These are phyloP conservation scores for Porphyrellus cyaneotinctus DNA, from an alignment of 768 basidiomycete genomes.

Conservation along the genomic window DNA sequence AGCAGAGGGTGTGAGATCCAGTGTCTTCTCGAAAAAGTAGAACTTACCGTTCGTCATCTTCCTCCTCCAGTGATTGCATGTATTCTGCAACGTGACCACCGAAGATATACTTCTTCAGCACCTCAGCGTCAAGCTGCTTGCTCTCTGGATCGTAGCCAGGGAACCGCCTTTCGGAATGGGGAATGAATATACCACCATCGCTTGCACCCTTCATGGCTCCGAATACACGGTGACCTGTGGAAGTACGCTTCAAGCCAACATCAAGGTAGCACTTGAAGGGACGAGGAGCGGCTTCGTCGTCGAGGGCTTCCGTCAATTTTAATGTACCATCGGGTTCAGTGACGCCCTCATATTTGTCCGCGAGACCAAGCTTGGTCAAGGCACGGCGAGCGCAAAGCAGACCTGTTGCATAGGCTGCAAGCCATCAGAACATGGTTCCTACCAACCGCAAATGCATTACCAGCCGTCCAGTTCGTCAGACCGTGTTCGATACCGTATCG, in stretches of 20 bases:
- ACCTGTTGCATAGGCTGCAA: slow-evolving; percentile 90
- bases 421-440: not conserved
- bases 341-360: slow-evolving; percentile 97
- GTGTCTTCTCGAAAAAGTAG: not conserved
- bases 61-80: slow-evolving; percentile 99
- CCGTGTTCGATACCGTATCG: slow-evolving; percentile 97
- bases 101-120: slow-evolving; percentile 95
- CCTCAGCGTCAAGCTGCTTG: slow-evolving; percentile 92
- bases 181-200: slow-evolving; percentile 96
- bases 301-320: slow-evolving; percentile 76
- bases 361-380: slow-evolving; percentile 90
- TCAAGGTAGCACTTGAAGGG: slow-evolving; percentile 99
- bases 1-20: slow-evolving; percentile 4
- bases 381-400: slow-evolving; percentile 93
- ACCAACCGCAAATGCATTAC: slow-evolving; percentile 37
- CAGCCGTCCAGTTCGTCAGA: slow-evolving; percentile 98
- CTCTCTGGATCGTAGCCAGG: slow-evolving; percentile 92
- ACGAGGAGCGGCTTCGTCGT: slow-evolving; percentile 89
- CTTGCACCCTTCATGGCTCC: slow-evolving; percentile 98
- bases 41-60: slow-evolving; percentile 90
- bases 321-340: slow-evolving; percentile 87
- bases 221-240: slow-evolving; percentile 95
- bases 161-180: slow-evolving; percentile 97
- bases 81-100: slow-evolving; percentile 99
- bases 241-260: slow-evolving; percentile 96